Evolutionary conservation across 208 protist genomes (phyloP).

Genomic region (Acanthamoeba triangularis): DNA sequence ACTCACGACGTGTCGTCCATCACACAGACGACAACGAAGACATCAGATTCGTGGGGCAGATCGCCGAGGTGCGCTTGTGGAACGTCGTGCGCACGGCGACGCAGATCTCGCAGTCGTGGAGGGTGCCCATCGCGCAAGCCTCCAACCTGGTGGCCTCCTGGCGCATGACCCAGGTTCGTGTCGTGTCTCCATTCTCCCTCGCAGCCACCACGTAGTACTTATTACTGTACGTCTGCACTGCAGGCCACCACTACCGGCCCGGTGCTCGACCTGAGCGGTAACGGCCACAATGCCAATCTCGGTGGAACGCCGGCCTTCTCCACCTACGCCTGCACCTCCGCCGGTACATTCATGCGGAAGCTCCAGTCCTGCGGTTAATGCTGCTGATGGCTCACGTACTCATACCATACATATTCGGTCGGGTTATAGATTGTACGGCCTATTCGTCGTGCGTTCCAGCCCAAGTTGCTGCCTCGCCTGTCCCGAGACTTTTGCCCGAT

Average conservation of each 20-base stretch:
- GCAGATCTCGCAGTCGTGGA: neutral
- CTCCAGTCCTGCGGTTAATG: too few relatives aligned
- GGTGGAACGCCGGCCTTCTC: neutral
- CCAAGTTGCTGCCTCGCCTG: too few relatives aligned
- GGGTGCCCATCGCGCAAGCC: neutral
- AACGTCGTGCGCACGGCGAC: neutral
- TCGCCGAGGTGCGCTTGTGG: constrained; percentile 57
- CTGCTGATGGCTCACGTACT: too few relatives aligned
- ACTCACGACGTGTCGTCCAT: too few relatives aligned
- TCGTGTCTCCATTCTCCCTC: neutral
- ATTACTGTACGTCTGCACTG: too few relatives aligned
- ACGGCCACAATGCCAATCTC: neutral
- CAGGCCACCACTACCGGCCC: too few relatives aligned
- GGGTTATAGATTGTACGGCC: neutral
- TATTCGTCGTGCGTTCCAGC: neutral
- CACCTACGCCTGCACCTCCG: too few relatives aligned
- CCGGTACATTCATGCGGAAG: too few relatives aligned
- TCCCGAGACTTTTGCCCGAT: neutral
- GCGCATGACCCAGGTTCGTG: neutral
- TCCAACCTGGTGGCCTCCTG: neutral
- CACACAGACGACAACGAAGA: constrained; percentile 37
- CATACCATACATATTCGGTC: too few relatives aligned
- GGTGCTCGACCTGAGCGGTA: too few relatives aligned
- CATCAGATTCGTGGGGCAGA: neutral
- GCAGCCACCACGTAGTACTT: neutral